A percentile compares a stretch with the other conserved stretches of the same genome.
These are phyloP conservation scores for Puccinia novopanici DNA, from an alignment of 1,284 basidiomycete genomes.

Conservation along the genomic window DNA sequence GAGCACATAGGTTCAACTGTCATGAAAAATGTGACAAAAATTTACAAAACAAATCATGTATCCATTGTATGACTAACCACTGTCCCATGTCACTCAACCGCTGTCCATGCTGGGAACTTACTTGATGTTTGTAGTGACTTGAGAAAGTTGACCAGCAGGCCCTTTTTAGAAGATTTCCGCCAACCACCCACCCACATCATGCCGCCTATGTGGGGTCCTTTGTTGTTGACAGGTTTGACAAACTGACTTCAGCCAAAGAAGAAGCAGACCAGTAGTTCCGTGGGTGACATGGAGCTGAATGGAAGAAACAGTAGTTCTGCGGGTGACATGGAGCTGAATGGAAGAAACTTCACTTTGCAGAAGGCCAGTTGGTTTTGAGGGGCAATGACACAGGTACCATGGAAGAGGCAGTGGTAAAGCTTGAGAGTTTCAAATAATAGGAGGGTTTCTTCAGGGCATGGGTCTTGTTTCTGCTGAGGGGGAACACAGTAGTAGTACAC, in stretches of 20 bases:
- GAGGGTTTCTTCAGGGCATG: not conserved
- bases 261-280: not conserved
- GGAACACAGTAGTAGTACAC: constrained; percentile 4
- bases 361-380: not conserved
- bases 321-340: not conserved
- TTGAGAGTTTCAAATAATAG: not conserved
- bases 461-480: not conserved
- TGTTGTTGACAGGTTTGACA: not conserved
- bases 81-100: too few species aligned
- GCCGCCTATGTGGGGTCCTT: not conserved
- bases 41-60: too few species aligned
- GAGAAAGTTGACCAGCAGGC: too few species aligned
- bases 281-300: too few species aligned
- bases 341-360: not conserved
- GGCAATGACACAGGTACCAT: too few species aligned
- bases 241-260: not conserved
- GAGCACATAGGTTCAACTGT: too few species aligned
- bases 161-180: not conserved
- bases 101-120: too few species aligned
- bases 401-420: not conserved
- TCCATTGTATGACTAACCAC: too few species aligned
- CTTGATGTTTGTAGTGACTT: too few species aligned
- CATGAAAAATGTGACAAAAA: too few species aligned
- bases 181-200: not conserved
- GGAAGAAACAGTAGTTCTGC: too few species aligned